Evolutionary conservation across 2,329 filamentous ascomycete genomes (phyloP).

Genomic region (Ophiocordyceps unilateralis): DNA sequence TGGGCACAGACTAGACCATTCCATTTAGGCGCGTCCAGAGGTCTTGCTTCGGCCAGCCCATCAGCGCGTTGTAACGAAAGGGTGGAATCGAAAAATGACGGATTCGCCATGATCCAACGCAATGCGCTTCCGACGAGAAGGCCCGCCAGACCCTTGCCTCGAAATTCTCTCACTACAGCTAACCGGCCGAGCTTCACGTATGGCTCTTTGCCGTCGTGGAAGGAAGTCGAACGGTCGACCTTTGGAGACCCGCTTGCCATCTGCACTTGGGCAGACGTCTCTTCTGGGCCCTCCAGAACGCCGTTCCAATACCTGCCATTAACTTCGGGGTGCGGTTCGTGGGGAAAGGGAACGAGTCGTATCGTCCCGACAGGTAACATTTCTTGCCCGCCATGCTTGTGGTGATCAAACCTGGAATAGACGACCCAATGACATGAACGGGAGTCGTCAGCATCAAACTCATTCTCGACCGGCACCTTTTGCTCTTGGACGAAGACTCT

Average conservation of each 20-base stretch:
- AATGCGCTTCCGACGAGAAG: constrained; percentile 51
- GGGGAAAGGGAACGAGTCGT: constrained; percentile 67
- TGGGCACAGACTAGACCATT: constrained; percentile 63
- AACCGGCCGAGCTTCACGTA: constrained; percentile 73
- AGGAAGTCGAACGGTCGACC: constrained; percentile 27
- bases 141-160: constrained; percentile 46
- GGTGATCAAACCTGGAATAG: constrained; percentile 53
- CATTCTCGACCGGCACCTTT: constrained; percentile 41
- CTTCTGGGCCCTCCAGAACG: constrained; percentile 13
- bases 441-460: constrained; percentile 66
- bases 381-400: constrained; percentile 1
- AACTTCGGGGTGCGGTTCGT: constrained; percentile 41
- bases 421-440: constrained; percentile 74
- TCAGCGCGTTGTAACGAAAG: constrained; percentile 20
- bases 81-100: constrained; percentile 33
- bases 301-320: constrained; percentile 32
- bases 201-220: constrained; percentile 47
- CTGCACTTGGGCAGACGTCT: background rate
- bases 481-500: constrained; percentile 46
- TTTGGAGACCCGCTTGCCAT: constrained; percentile 7
- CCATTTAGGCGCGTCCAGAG: constrained; percentile 40
- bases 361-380: constrained; percentile 51
- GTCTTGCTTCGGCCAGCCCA: constrained; percentile 20
- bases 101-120: constrained; percentile 48
- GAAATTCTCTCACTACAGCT: constrained; percentile 48